Percentiles rank a stretch among this genome's conserved stretches.
Evolutionary conservation across 2,329 filamentous ascomycete genomes (phyloP).

Genomic region (Calonectria naviculata): DNA sequence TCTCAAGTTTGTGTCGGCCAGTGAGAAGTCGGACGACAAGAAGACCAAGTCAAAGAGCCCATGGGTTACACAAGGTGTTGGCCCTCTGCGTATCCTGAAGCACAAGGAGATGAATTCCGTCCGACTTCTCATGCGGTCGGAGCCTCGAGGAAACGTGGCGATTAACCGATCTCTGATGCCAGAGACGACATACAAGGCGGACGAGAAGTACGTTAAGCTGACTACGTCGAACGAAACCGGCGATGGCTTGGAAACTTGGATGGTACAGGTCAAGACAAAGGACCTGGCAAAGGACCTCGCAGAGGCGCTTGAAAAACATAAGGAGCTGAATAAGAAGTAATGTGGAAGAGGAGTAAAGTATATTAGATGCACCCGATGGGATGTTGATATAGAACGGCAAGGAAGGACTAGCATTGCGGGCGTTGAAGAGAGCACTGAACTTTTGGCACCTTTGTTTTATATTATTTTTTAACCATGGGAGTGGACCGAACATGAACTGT

Average conservation of each 20-base stretch:
- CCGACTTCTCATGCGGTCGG: slow-evolving; percentile 78
- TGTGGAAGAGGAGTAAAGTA: slow-evolving; percentile 36
- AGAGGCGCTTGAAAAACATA: slow-evolving; percentile 62
- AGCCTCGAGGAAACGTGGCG: slow-evolving; percentile 78
- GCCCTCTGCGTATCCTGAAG: slow-evolving; percentile 77
- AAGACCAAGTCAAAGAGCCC: slow-evolving; percentile 62
- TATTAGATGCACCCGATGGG: slow-evolving; percentile 35
- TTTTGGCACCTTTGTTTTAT: slow-evolving; percentile 23
- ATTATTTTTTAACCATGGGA: background rate
- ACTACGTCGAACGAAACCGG: slow-evolving; percentile 68
- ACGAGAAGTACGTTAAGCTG: slow-evolving; percentile 70
- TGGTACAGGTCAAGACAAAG: slow-evolving; percentile 76
- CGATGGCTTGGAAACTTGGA: slow-evolving; percentile 74
- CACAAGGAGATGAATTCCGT: slow-evolving; percentile 76
- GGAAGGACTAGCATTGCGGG: slow-evolving; percentile 37
- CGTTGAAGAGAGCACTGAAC: slow-evolving; percentile 37
- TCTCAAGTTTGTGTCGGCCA: slow-evolving; percentile 66
- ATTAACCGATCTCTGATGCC: slow-evolving; percentile 76
- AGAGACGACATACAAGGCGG: slow-evolving; percentile 70
- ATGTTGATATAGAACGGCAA: slow-evolving; percentile 42
- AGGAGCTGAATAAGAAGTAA: slow-evolving; percentile 65
- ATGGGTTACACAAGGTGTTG: slow-evolving; percentile 79
- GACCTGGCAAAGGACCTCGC: slow-evolving; percentile 67
- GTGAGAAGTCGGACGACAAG: slow-evolving; percentile 58
- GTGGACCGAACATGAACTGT: background rate